phyloP scores from a whole-genome alignment of 2,329 filamentous ascomycete genomes.

The Venturia asperata region DNA sequence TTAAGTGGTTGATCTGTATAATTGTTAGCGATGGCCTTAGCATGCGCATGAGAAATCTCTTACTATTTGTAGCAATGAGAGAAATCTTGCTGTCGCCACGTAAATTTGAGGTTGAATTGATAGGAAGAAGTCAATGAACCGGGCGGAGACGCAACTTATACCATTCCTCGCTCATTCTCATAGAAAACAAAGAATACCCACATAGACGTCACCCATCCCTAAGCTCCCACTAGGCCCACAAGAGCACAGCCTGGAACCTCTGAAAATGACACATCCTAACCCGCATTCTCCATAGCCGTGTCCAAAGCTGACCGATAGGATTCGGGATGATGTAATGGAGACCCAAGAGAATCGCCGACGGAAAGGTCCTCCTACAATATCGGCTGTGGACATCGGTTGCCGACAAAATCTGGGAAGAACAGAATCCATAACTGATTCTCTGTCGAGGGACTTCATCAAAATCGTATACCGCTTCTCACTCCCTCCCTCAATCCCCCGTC shows the following conservation, averaged over 20 bases:
- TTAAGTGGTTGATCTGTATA: background rate
- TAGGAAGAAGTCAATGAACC: too few species aligned
- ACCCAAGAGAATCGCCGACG: background rate
- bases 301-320: background rate
- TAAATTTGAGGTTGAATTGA: too few species aligned
- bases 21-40: background rate
- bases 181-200: background rate
- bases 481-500: too few species aligned
- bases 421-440: too few species aligned
- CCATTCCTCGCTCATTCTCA: background rate
- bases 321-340: constrained; percentile 7
- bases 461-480: too few species aligned
- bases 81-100: too few species aligned
- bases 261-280: background rate
- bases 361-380: background rate
- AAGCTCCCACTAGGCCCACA: background rate
- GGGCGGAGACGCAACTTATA: background rate
- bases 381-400: background rate
- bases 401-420: background rate
- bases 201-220: background rate
- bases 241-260: background rate
- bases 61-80: background rate
- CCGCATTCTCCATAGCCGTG: background rate
- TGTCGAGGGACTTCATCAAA: too few species aligned
- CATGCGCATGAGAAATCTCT: background rate